phyloP scores from a whole-genome alignment of 2,329 filamentous ascomycete genomes.

The Tolypocladium sp. region DNA sequence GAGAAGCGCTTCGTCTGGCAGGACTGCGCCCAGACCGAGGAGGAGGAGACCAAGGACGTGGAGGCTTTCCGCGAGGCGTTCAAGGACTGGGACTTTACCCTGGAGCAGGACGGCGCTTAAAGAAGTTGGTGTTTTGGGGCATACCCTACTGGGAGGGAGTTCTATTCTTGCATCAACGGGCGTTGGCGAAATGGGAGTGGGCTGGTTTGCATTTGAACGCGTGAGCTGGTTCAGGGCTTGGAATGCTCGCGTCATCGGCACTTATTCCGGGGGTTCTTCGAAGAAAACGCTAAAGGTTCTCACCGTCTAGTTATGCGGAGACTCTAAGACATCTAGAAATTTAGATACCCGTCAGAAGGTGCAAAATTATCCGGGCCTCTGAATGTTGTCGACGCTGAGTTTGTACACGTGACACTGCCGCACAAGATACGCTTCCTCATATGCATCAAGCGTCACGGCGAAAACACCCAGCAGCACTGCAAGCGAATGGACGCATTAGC shows the following conservation, averaged over 20 bases:
- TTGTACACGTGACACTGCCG: neutral
- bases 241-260: neutral
- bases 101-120: conserved; percentile 11
- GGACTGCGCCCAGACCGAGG: conserved; percentile 67
- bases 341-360: neutral
- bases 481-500: neutral
- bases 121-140: neutral
- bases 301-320: neutral
- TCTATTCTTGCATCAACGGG: neutral
- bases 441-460: neutral
- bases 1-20: conserved; percentile 78
- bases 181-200: neutral
- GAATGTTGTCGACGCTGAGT: neutral
- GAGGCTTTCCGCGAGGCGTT: conserved; percentile 74
- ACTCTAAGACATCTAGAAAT: neutral
- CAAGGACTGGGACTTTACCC: conserved; percentile 77
- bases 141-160: neutral
- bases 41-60: conserved; percentile 72
- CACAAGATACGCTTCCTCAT: neutral
- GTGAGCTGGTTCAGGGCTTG: neutral
- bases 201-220: neutral
- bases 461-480: neutral
- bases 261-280: neutral
- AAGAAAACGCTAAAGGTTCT: neutral
- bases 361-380: neutral